Conservation (phyloP, 805 yeast genomes). For the Saccharomycopsis schoenii region DNA sequence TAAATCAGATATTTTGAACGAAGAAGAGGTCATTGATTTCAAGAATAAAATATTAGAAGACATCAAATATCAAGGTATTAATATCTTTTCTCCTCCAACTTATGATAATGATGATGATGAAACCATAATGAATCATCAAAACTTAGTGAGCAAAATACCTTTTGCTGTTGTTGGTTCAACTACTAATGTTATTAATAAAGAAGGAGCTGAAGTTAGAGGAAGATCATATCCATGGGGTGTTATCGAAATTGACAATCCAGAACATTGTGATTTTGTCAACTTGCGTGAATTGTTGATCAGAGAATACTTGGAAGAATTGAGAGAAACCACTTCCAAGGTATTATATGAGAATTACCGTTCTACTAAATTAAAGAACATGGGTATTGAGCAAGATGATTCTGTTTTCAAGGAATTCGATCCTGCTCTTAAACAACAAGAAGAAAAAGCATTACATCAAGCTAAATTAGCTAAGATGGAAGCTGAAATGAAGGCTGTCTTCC, state of each 20-base stretch:
- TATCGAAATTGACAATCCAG: constrained; percentile 89
- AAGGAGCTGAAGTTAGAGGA: constrained; percentile 73
- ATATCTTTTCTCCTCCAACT: constrained; percentile 46
- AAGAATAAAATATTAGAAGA: constrained; percentile 73
- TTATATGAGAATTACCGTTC: constrained; percentile 81
- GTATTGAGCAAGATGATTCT: constrained; percentile 82
- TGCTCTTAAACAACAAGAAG: constrained; percentile 84
- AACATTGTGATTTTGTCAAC: constrained; percentile 84
- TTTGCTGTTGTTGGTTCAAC: constrained; percentile 94
- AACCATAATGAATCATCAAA: constrained; percentile 52
- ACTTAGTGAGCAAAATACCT: constrained; percentile 51
- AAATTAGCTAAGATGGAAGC: constrained; percentile 89
- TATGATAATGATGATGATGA: constrained; percentile 84
- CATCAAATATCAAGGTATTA: constrained; percentile 61
- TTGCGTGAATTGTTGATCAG: constrained; percentile 82
- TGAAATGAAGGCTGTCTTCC: constrained; percentile 94
- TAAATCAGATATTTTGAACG: constrained; percentile 86
- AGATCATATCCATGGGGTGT: constrained; percentile 96
- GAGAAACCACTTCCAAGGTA: constrained; percentile 67
- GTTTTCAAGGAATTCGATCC: constrained; percentile 97
- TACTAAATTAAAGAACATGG: constrained; percentile 67
- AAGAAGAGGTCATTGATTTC: constrained; percentile 69
- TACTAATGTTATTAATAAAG: constrained; percentile 47
- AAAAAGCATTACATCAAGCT: constrained; percentile 85
- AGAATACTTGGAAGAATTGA: constrained; percentile 86